These are phyloP conservation scores for Colletotrichum limetticola DNA, from an alignment of 2,329 filamentous ascomycete genomes.

Conservation along the genomic window DNA sequence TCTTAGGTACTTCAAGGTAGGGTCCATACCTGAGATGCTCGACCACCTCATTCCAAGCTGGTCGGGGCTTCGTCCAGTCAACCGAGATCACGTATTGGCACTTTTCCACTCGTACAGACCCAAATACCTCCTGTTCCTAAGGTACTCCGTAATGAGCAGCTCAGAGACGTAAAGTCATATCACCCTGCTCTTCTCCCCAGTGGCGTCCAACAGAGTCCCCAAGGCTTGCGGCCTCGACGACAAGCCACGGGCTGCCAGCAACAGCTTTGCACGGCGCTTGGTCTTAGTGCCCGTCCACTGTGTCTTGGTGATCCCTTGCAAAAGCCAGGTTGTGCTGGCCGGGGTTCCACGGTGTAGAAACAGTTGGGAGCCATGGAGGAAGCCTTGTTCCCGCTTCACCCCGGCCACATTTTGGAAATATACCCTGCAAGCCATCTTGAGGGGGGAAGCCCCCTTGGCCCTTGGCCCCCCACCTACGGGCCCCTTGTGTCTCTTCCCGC, in stretches of 20 bases:
- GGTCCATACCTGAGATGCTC: too few species aligned
- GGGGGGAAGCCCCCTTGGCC: neutral
- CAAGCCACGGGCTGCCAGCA: neutral
- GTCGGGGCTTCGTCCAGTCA: neutral
- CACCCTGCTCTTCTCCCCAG: neutral
- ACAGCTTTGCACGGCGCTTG: neutral
- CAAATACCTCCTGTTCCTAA: too few species aligned
- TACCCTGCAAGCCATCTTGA: constrained; percentile 19
- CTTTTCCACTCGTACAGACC: neutral
- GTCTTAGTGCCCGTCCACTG: constrained; percentile 21
- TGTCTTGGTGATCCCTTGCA: constrained; percentile 21
- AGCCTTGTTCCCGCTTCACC: constrained; percentile 3
- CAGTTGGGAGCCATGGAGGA: constrained; percentile 7
- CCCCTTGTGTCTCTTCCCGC: constrained; percentile 20
- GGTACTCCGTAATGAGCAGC: neutral
- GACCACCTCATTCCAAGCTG: neutral
- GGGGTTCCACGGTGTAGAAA: constrained; percentile 7
- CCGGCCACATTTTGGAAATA: neutral
- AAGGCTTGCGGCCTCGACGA: neutral
- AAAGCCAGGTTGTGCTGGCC: neutral
- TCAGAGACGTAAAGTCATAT: neutral
- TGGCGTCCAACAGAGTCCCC: neutral
- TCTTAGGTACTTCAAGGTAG: too few species aligned
- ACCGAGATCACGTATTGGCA: neutral
- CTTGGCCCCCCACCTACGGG: neutral